Evolutionary conservation across 1,284 basidiomycete genomes (phyloP).

Genomic region (Fomitopsis pinicola): DNA sequence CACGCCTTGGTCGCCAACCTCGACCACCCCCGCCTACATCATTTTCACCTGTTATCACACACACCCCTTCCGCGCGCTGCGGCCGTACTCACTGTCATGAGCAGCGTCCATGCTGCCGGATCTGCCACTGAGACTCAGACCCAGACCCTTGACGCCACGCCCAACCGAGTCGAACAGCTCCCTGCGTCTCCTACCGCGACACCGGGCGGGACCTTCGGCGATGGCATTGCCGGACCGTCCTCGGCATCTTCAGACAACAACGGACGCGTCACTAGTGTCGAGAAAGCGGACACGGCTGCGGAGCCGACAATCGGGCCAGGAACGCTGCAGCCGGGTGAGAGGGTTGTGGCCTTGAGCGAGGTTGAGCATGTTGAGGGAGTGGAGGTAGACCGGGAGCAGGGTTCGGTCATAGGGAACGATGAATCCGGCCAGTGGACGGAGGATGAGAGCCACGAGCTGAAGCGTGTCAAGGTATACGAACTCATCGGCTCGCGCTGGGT

Average conservation of each 20-base stretch:
- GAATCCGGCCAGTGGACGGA: conserved; percentile 31
- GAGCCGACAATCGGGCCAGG: conserved; percentile 13
- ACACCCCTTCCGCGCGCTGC: conserved; percentile 8
- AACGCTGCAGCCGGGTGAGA: conserved; percentile 6
- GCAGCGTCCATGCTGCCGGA: conserved; percentile 27
- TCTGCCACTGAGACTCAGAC: conserved; percentile 17
- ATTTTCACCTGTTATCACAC: conserved; percentile 9
- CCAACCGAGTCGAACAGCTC: conserved; percentile 1
- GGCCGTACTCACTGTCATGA: conserved; percentile 24
- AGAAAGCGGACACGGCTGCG: conserved; percentile 11
- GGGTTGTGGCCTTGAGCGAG: conserved; percentile 8
- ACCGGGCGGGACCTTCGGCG: not conserved
- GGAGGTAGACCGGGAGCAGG: conserved; percentile 13
- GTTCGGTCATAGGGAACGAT: conserved; percentile 14
- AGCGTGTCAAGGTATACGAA: conserved; percentile 75
- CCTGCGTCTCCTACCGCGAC: not conserved
- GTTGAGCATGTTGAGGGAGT: conserved; percentile 12
- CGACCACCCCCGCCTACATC: conserved; percentile 16
- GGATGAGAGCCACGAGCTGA: conserved; percentile 34
- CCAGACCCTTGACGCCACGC: conserved; percentile 11
- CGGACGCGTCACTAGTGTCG: conserved; percentile 16
- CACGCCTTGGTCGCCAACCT: conserved; percentile 27
- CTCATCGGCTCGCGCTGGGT: conserved; percentile 86
- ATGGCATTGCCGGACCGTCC: conserved; percentile 11
- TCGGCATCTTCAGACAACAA: conserved; percentile 9